A percentile compares a stretch with the other conserved stretches of the same genome.
phyloP scores from a whole-genome alignment of 2,329 filamentous ascomycete genomes.

The Calonectria pteridis region DNA sequence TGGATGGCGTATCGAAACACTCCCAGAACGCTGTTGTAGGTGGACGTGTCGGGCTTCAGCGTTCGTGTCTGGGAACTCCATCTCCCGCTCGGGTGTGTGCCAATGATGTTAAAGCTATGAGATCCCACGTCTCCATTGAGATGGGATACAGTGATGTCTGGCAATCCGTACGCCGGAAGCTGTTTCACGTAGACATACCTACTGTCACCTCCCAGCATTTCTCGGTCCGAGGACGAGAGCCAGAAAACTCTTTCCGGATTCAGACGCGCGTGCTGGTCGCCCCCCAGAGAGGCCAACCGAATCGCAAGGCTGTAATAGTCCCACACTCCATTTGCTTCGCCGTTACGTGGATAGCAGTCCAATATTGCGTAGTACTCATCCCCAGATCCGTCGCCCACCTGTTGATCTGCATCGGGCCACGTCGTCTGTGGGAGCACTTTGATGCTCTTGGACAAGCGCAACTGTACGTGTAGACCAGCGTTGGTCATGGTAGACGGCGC shows the following conservation, averaged over 20 bases:
- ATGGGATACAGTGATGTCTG: not conserved
- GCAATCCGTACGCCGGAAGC: not conserved
- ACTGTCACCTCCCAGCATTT: not conserved
- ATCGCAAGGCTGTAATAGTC: not conserved
- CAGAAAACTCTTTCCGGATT: not conserved
- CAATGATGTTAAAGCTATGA: not conserved
- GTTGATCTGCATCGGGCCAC: not conserved
- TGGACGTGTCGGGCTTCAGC: not conserved
- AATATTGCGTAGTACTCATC: not conserved
- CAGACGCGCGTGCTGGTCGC: not conserved
- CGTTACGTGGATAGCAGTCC: not conserved
- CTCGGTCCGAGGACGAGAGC: not conserved
- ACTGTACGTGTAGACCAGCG: not conserved
- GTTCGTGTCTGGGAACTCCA: not conserved
- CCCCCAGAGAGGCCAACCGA: not conserved
- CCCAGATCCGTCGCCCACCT: not conserved
- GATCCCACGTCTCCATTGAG: not conserved
- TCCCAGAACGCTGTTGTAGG: not conserved
- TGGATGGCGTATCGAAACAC: not conserved
- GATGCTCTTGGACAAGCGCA: not conserved
- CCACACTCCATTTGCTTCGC: not conserved
- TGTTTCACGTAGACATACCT: not conserved
- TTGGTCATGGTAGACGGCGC: not conserved
- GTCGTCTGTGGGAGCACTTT: no score
- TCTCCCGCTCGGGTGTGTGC: not conserved